Evolutionary conservation across 495 filamentous ascomycete genomes (phyloP), one percentile per base, ranked within the genome.

Genomic region (Aeminium ludgeri): DNA sequence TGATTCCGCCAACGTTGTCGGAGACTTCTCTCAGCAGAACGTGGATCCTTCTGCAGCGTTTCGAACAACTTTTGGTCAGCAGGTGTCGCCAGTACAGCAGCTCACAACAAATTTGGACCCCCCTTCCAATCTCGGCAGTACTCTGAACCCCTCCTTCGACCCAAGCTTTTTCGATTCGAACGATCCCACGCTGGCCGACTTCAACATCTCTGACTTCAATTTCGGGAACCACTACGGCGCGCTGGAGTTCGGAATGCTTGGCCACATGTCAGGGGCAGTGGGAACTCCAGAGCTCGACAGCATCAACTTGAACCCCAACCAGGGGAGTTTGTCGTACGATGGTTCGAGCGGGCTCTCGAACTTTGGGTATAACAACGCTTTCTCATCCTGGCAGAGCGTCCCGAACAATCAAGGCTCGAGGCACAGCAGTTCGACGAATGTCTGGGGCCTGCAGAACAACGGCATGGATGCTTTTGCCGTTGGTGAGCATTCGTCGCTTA

Each of bases 221-320:
- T 97, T 96, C 54, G 86, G 83, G 35, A 95, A 87, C 53, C 82
- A 87, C 25, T 97, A 94, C 51, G 86, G 84, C 43, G 86, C 84
- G 23, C 59, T 91, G 44, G 89, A 97, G 56, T 93, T 95, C 53
- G 76, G 82, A 16, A 92, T 93, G 73, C 73, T 97, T 3, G 82
- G 82, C 15, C 86, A 94, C 53, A 87, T 97, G 80, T 83, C 77
- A 13, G 83, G 82, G 1, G 82, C 81, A 2, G 80, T 73, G 15
- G 83, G 86, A 40, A 83, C 81, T 1, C 76, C 76, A 5, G 84
- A 92, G 11, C 55, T 67, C 41, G 54, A 58, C 23, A 30, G 45
- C 8, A 43, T 55, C 33, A 20, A 13, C 58, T 4, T 25, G 23
- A 54, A 61, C 50, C 16, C 20, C 2, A 20, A 35, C 7, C 41